Evolutionary conservation across 108 stramenopile genomes (phyloP).

Genomic region (Nitzschia putrida): DNA sequence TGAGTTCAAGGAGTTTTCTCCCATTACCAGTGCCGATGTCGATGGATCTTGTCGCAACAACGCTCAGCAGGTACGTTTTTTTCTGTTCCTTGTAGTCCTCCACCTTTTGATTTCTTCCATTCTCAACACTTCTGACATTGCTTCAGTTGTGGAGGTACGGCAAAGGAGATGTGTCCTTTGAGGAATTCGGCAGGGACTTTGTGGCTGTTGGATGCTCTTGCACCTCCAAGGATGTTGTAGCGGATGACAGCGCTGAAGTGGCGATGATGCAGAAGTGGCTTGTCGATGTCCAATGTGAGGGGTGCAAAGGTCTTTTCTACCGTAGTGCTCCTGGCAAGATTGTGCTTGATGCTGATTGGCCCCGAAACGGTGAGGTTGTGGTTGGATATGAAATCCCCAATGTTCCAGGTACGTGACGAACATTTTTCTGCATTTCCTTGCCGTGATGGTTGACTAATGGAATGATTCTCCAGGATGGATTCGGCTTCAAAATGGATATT

Average conservation of each 20-base stretch:
- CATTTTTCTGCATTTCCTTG: not conserved
- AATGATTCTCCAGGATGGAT: conserved; percentile 59
- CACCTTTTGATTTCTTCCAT: not conserved
- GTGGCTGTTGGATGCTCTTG: conserved; percentile 83
- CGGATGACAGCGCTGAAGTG: conserved; percentile 57
- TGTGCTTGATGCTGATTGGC: conserved; percentile 92
- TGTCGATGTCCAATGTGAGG: conserved; percentile 84
- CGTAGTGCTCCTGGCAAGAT: conserved; percentile 79
- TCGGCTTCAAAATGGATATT: conserved; percentile 89
- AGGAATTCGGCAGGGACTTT: conserved; percentile 74
- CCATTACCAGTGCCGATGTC: conserved; percentile 34
- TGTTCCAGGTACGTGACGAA: conserved; percentile 60
- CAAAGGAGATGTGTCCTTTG: conserved; percentile 68
- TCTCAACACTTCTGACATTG: not conserved
- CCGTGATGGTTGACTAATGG: too few species aligned
- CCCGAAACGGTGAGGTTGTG: conserved; percentile 88
- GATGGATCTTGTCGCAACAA: conserved; percentile 77
- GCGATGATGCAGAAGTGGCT: conserved; percentile 82
- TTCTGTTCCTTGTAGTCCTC: not conserved
- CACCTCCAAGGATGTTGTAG: conserved; percentile 51
- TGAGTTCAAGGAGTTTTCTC: conserved; percentile 65
- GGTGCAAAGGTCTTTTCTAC: conserved; percentile 83
- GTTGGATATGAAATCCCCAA: conserved; percentile 80
- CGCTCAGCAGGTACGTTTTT: conserved; percentile 48
- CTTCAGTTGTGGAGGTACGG: conserved; percentile 79